Percentiles rank a stretch among this genome's conserved stretches.
phyloP scores from a whole-genome alignment of 805 yeast genomes.

The Starmera quercuum region DNA sequence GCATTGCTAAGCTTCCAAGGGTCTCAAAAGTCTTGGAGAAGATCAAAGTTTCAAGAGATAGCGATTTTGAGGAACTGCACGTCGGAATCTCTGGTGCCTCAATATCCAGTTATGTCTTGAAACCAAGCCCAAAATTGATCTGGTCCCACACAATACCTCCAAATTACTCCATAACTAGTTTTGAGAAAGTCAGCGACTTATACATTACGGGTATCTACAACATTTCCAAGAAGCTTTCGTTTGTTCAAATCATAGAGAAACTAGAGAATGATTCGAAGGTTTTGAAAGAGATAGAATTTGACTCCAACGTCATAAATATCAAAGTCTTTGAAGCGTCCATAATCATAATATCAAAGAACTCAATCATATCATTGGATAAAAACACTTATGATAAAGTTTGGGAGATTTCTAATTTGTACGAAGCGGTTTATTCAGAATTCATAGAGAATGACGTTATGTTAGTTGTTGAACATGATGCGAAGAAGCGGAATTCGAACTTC shows the following conservation, averaged over 20 bases:
- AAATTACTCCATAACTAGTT: slow-evolving; percentile 26
- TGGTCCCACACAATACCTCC: slow-evolving; percentile 49
- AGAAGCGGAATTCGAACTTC: slow-evolving; percentile 13
- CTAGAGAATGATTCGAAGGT: slow-evolving; percentile 16
- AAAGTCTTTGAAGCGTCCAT: slow-evolving; percentile 1
- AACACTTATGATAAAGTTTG: slow-evolving; percentile 7
- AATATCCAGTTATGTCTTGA: slow-evolving; percentile 30
- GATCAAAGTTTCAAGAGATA: slow-evolving; percentile 6
- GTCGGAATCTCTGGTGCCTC: slow-evolving; percentile 22
- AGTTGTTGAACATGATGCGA: slow-evolving; percentile 7
- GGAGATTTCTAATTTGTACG: slow-evolving; percentile 10
- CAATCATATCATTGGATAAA: slow-evolving; percentile 3
- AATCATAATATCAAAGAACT: slow-evolving; percentile 9
- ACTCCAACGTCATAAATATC: slow-evolving; percentile 9
- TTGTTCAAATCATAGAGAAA: slow-evolving; percentile 12
- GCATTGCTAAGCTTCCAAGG: slow-evolving; percentile 18
- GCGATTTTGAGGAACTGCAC: slow-evolving; percentile 12
- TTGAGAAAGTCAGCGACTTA: slow-evolving; percentile 6
- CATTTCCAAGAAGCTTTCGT: slow-evolving; percentile 10
- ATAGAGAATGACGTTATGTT: slow-evolving; percentile 12
- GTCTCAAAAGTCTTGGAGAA: slow-evolving; percentile 13
- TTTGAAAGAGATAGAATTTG: slow-evolving; percentile 8
- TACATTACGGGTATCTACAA: slow-evolving; percentile 12
- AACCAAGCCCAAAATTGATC: slow-evolving; percentile 43
- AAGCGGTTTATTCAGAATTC: slow-evolving; percentile 7